Evolutionary conservation across 495 filamentous ascomycete genomes (phyloP).

Genomic region (Aspergillus nidulans): DNA sequence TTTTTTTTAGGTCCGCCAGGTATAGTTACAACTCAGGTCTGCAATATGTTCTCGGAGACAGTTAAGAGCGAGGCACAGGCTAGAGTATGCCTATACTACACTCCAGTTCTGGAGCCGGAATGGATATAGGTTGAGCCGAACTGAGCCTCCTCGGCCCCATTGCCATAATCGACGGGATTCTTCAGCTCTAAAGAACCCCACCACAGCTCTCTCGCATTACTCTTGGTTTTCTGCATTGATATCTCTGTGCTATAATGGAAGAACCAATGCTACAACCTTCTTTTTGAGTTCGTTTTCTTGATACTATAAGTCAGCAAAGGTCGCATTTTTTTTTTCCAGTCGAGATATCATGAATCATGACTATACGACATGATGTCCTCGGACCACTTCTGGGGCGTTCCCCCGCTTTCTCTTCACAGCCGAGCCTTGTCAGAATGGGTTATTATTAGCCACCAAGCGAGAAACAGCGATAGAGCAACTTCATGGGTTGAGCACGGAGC

Average conservation of each 20-base stretch:
- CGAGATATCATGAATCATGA: neutral
- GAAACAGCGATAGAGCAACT: neutral
- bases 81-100: neutral
- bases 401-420: conserved; percentile 5
- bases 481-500: neutral
- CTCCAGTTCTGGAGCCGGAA: neutral
- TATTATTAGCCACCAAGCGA: neutral
- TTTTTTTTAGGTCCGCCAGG: too few relatives aligned
- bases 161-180: neutral
- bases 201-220: neutral
- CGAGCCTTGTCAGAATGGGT: neutral
- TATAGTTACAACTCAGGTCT: too few relatives aligned
- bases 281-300: neutral
- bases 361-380: neutral
- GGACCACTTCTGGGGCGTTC: neutral
- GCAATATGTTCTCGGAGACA: too few relatives aligned
- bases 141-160: conserved; percentile 8
- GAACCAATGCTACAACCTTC: neutral
- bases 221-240: neutral
- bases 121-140: conserved; percentile 9
- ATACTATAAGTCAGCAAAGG: too few relatives aligned
- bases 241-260: neutral
- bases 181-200: conserved; percentile 6
- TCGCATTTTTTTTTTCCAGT: neutral
- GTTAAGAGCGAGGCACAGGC: too few relatives aligned